Conservation (phyloP, 345 rosid genomes). For the Corymbia maculata region DNA sequence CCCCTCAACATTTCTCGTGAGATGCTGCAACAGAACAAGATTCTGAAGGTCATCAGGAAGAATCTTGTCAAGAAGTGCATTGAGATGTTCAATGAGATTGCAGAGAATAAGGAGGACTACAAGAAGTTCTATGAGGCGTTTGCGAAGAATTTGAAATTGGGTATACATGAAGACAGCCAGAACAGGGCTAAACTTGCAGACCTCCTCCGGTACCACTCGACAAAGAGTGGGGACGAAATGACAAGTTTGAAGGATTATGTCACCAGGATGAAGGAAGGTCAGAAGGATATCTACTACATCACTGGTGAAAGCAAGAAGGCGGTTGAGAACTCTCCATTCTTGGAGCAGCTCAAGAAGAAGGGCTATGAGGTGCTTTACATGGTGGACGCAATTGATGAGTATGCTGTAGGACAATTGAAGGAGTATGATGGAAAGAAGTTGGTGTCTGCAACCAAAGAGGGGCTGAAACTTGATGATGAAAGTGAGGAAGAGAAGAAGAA, state of each 20-base stretch:
- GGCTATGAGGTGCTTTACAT: constrained; percentile 33
- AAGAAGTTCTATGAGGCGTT: constrained; percentile 33
- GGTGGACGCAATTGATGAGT: constrained; percentile 41
- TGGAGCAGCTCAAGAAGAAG: constrained; percentile 34
- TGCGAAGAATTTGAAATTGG: constrained; percentile 35
- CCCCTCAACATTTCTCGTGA: constrained; percentile 43
- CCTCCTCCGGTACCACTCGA: constrained; percentile 28
- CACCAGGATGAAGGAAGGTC: constrained; percentile 40
- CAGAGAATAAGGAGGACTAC: constrained; percentile 38
- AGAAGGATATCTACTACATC: constrained; percentile 34
- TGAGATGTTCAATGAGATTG: constrained; percentile 41
- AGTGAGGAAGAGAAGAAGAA: constrained; percentile 35
- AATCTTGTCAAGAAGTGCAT: constrained; percentile 40
- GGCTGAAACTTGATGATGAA: constrained; percentile 31
- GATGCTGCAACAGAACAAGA: constrained; percentile 43
- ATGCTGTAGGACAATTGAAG: constrained; percentile 33
- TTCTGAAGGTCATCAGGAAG: constrained; percentile 37
- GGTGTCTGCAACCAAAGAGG: constrained; percentile 39
- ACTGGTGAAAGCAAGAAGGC: constrained; percentile 42
- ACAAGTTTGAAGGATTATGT: constrained; percentile 39
- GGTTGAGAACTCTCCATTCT: constrained; percentile 42
- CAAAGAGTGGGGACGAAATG: constrained; percentile 29
- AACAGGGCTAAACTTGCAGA: constrained; percentile 36
- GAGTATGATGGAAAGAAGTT: constrained; percentile 41
- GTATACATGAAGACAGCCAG: constrained; percentile 39